phyloP scores from a whole-genome alignment of 2,329 filamentous ascomycete genomes.

The Tricladium varicosporioides region DNA sequence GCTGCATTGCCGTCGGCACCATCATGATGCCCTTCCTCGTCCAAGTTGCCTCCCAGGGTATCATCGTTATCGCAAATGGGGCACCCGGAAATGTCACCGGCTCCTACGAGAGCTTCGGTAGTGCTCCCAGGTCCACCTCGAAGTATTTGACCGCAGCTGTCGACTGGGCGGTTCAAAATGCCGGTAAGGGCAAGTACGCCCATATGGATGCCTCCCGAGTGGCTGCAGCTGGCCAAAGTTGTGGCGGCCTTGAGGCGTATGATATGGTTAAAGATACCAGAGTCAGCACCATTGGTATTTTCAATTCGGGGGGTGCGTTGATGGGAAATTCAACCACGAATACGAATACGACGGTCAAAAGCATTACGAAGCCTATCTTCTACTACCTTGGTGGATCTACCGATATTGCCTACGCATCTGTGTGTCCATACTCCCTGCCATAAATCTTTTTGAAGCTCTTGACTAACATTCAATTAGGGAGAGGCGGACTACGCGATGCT shows the following conservation, averaged over 20 bases:
- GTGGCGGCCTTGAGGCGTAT: conserved; percentile 6
- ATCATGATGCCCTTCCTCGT: neutral
- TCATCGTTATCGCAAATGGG: neutral
- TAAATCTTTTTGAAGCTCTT: neutral
- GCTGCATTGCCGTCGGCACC: neutral
- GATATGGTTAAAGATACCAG: neutral
- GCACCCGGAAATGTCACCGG: neutral
- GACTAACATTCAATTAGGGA: neutral
- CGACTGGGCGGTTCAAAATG: conserved; percentile 5
- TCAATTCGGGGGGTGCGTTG: neutral
- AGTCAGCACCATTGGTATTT: conserved; percentile 4
- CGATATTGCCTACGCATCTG: conserved; percentile 3
- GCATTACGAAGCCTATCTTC: conserved; percentile 7
- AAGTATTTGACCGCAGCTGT: neutral
- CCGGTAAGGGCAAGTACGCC: conserved; percentile 6
- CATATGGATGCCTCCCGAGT: conserved; percentile 6
- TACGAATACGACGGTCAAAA: neutral
- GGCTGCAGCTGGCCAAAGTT: neutral
- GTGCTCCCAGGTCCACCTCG: too few species aligned
- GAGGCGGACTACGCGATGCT: neutral
- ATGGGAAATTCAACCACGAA: too few species aligned
- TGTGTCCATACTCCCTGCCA: neutral
- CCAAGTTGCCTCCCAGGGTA: neutral
- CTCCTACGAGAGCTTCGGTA: too few species aligned
- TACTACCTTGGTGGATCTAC: conserved; percentile 4